Evolutionary conservation across 306 rosid species (phyloP), one percentile per base, ranked within the genome.

Genomic region (Ormosia emarginata): DNA sequence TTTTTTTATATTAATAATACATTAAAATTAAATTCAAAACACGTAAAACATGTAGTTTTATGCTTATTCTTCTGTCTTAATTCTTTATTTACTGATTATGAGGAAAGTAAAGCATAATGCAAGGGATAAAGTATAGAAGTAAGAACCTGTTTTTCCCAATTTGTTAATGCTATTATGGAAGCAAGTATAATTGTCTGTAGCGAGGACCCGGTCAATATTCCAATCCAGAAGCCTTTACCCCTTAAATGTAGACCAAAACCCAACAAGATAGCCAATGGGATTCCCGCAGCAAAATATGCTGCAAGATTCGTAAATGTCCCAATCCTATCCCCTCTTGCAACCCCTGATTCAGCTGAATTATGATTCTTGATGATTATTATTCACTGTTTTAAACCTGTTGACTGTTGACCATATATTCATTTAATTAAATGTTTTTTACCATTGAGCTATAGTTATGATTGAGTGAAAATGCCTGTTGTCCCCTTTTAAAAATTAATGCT

Each of bases 191-290:
- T 29, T 50, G 87, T 36, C 76, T 89, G 93, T 0, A 86, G 37
- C 4, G 71, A 3, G 0, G 90, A 58, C 0, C 91, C 89, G 0
- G 47, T 62, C 24, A 78, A 8, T 40, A 87, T 71, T 44, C 93
- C 93, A 84, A 87, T 80, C 95, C 90, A 91, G 29, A 91, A 90
- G 8, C 95, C 91, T 76, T 82, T 84, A 1, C 86, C 90, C 68
- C 80, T 83, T 8, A 91, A 77, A 7, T 66, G 66, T 0, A 82
- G 14, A 7, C 62, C 57, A 79, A 89, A 89, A n/a, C 85, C 91
- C 1, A 88, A 77, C 8, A 76, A 72, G 2, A 40, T 41, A 44
- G 82, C 88, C 50, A 88, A 43, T 1, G 93, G 93, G 34, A 89
- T 82, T 62, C 92, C 95, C 24, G 86, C 80, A 5, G 30, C n/a